These are phyloP conservation scores for Saccharomycopsis fermentans DNA, from an alignment of 805 yeast genomes.

Conservation along the genomic window DNA sequence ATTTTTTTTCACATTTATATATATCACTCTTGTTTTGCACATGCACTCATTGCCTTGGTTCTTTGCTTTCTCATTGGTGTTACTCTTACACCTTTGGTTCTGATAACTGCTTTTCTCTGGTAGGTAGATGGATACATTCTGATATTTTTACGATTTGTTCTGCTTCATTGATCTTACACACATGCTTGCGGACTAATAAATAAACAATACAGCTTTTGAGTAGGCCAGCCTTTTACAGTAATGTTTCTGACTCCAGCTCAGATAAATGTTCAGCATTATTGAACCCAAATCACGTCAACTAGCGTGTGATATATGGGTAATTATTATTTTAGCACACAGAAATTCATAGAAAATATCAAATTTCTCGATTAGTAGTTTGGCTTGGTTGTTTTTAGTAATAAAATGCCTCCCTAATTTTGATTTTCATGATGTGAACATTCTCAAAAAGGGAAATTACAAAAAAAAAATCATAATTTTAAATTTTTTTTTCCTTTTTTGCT, in stretches of 20 bases:
- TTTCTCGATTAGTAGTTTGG: neutral
- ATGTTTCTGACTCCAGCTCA: no score
- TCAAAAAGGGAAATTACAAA: neutral
- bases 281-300: no score
- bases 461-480: neutral
- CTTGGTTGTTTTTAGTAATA: neutral
- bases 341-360: neutral
- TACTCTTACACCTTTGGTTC: neutral
- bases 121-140: neutral
- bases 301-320: no score
- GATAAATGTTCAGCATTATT: no score
- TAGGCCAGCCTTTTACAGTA: no score
- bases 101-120: neutral
- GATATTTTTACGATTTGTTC: neutral
- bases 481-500: neutral
- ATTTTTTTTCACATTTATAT: no score
- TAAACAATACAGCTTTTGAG: no score
- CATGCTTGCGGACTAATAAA: no score
- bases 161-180: neutral
- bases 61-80: neutral
- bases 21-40: neutral
- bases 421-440: neutral
- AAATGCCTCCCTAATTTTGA: slow-evolving; percentile 2
- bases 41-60: neutral
- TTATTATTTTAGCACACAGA: no score